Base-by-base conservation (phyloP, 176 grass and related monocot genomes). In the Leersia perrieri region DNA sequence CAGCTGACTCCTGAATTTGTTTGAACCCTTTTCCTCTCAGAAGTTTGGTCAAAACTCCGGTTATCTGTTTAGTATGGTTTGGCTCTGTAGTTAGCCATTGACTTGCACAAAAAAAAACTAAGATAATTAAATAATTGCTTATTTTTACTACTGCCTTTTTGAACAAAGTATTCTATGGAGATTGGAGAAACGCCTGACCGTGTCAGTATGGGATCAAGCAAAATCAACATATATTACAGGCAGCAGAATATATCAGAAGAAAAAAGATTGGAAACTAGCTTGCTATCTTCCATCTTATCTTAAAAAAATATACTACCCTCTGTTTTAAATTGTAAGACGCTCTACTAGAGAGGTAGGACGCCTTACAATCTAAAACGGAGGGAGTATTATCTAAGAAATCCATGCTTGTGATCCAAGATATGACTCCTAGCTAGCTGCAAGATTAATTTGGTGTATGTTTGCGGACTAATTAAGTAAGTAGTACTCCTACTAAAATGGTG, bases 361-460 rank as follows among this genome's bases (percentile, higher is more conserved):
- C n/a, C n/a, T n/a, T n/a, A n/a, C n/a, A n/a, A 76, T n/a, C 70
- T 25, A 0, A 27, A 7, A 70, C 23, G 33, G 22, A 58, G 26
- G 73, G 12, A 38, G 6, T 1, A 12, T 8, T 20, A 0, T 5
- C 62, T 38, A 44, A 22, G 20, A 53, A 53, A 53, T 20, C 36
- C 2, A 49, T 0, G 45, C 26, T 84, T 84, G 73, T 34, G 73
- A 70, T 84, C 64, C 64, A 77, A 84, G 82, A 70, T 45, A 45
- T 49, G 47, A 25, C 60, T 33, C 34, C 11, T 75, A 15, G 51
- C 51, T 57, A 57, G 51, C 7, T 57, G 51, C 34, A 69, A 58
- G 47, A 26, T 65, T 79, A 79, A 57, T 79, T 20, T 70, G 41
- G 62, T 55, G 58, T 20, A 53, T 55, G 41, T n/a, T 18, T 64